These are phyloP conservation scores for Fusarium mundagurra DNA, from an alignment of 2,329 filamentous ascomycete species.

Conservation along the genomic window DNA sequence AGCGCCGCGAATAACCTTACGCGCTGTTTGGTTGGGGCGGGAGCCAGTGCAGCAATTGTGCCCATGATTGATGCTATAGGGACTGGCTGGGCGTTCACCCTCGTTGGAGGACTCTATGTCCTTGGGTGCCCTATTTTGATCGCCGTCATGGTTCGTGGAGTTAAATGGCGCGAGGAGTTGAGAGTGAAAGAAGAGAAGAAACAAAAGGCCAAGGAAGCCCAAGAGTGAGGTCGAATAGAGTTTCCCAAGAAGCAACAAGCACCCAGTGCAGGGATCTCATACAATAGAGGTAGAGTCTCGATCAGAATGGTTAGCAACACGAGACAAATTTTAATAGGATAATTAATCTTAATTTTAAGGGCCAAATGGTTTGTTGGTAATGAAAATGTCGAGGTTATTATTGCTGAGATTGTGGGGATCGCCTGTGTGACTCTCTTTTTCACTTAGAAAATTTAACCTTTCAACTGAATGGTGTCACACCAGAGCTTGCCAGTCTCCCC, in stretches of 20 bases:
- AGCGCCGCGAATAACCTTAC: constrained; percentile 67
- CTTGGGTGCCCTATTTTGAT: constrained; percentile 53
- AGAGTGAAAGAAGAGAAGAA: constrained; percentile 41
- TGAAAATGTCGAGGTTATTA: background rate
- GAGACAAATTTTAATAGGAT: background rate
- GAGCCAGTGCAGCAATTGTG: constrained; percentile 60
- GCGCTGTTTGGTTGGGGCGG: constrained; percentile 64
- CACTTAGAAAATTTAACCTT: background rate
- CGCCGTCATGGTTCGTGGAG: constrained; percentile 54
- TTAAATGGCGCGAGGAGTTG: constrained; percentile 54
- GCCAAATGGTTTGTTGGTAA: background rate
- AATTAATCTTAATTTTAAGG: background rate
- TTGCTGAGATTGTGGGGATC: constrained; percentile 8
- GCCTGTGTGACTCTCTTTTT: constrained; percentile 3
- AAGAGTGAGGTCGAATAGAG: background rate
- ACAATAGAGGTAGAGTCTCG: background rate
- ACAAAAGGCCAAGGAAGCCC: constrained; percentile 19
- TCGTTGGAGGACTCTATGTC: constrained; percentile 56
- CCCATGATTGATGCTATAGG: constrained; percentile 63
- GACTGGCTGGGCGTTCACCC: constrained; percentile 61
- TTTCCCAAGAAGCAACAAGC: background rate
- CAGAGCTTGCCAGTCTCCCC: background rate
- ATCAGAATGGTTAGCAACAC: background rate
- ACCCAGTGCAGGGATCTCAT: background rate
- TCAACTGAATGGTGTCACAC: background rate